A percentile compares a stretch with the other conserved stretches of the same genome.
These are phyloP conservation scores for Tetrapisispora fleetii DNA, from an alignment of 805 yeast genomes.

Conservation along the genomic window DNA sequence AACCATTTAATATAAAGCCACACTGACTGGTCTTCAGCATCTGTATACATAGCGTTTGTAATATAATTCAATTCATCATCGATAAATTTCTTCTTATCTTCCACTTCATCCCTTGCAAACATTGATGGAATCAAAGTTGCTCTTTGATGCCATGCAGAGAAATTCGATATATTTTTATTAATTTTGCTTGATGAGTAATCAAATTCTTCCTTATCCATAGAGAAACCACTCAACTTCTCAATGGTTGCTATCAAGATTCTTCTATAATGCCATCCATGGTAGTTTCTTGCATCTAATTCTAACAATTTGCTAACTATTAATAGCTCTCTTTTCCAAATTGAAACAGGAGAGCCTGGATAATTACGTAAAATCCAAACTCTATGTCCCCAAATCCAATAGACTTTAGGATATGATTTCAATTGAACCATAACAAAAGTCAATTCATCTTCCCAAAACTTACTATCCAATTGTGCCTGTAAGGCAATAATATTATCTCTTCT, in stretches of 20 bases:
- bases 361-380: constrained; percentile 67
- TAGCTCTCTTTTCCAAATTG: constrained; percentile 65
- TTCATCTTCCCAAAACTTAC: constrained; percentile 40
- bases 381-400: constrained; percentile 96
- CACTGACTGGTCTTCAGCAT: constrained; percentile 86
- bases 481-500: constrained; percentile 58
- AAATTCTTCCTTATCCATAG: constrained; percentile 45
- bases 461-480: constrained; percentile 14
- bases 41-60: constrained; percentile 81
- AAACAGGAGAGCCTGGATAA: constrained; percentile 33
- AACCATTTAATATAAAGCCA: constrained; percentile 90
- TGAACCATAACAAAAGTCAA: constrained; percentile 48
- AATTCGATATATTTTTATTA: constrained; percentile 78
- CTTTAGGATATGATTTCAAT: constrained; percentile 66
- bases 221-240: constrained; percentile 17
- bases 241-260: constrained; percentile 48
- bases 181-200: constrained; percentile 70
- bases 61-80: constrained; percentile 54
- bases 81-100: constrained; percentile 31
- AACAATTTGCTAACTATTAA: constrained; percentile 58
- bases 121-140: constrained; percentile 54
- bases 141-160: constrained; percentile 93
- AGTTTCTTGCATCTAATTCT: constrained; percentile 70
- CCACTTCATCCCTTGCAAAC: constrained; percentile 23
- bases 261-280: constrained; percentile 93